phyloP scores from a whole-genome alignment of 129 eudicot species.

The Tagetes erecta region DNA sequence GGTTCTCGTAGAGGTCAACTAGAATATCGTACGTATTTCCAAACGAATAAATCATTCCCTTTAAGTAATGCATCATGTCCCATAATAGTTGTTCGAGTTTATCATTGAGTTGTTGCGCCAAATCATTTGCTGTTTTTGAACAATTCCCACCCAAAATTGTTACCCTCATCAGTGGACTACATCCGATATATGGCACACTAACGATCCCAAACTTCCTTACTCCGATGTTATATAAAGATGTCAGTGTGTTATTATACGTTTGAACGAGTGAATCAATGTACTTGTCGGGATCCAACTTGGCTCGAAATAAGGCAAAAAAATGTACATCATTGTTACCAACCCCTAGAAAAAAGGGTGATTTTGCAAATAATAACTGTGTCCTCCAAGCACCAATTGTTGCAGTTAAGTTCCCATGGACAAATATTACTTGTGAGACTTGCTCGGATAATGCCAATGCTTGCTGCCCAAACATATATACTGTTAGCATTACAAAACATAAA shows the following conservation, averaged over 20 bases:
- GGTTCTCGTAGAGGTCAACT: conserved; percentile 1
- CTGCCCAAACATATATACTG: conserved; percentile 17
- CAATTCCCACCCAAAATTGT: conserved; percentile 16
- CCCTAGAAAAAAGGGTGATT: conserved; percentile 22
- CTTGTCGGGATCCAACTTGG: conserved; percentile 12
- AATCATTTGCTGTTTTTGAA: conserved; percentile 31
- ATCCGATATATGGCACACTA: conserved; percentile 28
- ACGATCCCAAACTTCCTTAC: conserved; percentile 36
- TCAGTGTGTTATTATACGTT: conserved; percentile 18
- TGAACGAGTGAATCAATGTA: conserved; percentile 18
- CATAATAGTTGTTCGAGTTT: conserved; percentile 20
- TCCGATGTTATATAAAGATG: conserved; percentile 26
- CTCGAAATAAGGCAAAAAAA: conserved; percentile 24
- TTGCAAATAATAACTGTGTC: conserved; percentile 14
- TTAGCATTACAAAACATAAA: not conserved
- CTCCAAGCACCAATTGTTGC: conserved; percentile 22
- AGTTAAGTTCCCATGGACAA: conserved; percentile 27
- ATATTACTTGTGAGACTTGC: not conserved
- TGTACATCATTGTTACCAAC: conserved; percentile 33
- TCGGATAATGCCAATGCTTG: conserved; percentile 22
- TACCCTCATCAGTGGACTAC: conserved; percentile 34
- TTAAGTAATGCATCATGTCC: not conserved
- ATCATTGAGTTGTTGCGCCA: conserved; percentile 16
- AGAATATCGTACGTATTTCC: conserved; percentile 24
- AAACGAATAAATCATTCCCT: conserved; percentile 30